Percentiles rank a stretch among this genome's conserved stretches.
Conservation (phyloP, 441 rosid genomes). For the Breynia disticha region DNA sequence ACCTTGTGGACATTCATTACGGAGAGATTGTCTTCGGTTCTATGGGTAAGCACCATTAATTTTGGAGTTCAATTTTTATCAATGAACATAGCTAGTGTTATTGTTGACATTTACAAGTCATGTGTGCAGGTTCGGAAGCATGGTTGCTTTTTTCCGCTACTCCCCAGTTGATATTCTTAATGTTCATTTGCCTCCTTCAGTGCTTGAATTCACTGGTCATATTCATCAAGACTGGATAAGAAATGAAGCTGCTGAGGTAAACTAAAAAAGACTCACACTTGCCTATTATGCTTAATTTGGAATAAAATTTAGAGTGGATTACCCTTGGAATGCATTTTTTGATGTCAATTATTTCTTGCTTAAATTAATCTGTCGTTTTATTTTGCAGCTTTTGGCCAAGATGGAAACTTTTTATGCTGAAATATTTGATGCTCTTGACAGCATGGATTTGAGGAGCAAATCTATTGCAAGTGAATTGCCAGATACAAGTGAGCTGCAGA, state of each 20-base stretch:
- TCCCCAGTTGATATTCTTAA: slow-evolving; percentile 83
- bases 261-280: not conserved
- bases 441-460: slow-evolving; percentile 48
- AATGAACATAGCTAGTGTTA: not conserved
- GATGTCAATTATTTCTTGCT: not conserved
- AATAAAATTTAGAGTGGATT: too few species aligned
- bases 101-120: slow-evolving; percentile 12
- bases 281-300: too few species aligned
- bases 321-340: too few species aligned
- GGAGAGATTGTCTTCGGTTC: slow-evolving; percentile 89
- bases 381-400: slow-evolving; percentile 52
- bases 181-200: slow-evolving; percentile 62
- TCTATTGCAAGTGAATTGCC: slow-evolving; percentile 35
- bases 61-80: not conserved
- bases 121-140: slow-evolving; percentile 66
- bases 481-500: slow-evolving; percentile 35
- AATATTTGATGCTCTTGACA: slow-evolving; percentile 48
- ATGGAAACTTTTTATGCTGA: slow-evolving; percentile 54
- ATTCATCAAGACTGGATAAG: slow-evolving; percentile 63
- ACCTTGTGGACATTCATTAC: slow-evolving; percentile 94
- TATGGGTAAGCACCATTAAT: slow-evolving; percentile 53
- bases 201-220: slow-evolving; percentile 54
- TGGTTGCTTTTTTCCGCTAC: slow-evolving; percentile 93
- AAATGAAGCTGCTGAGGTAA: slow-evolving; percentile 74
- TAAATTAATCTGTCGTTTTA: slow-evolving; percentile 5